phyloP scores from a whole-genome alignment of 2,329 filamentous ascomycete species.

The Alternaria hordeiaustralica region DNA sequence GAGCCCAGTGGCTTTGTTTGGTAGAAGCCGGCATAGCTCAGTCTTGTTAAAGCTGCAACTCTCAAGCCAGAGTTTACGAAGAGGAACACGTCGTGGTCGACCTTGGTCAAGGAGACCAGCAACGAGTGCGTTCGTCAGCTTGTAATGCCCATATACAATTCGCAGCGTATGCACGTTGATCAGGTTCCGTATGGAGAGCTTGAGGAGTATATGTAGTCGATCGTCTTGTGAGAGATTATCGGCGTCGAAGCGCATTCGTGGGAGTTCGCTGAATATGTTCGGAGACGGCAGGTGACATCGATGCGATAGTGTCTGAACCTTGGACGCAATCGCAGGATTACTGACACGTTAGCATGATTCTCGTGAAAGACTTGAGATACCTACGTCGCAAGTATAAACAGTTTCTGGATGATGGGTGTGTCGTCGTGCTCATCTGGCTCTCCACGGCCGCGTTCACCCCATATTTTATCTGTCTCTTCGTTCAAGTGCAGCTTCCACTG shows the following conservation, averaged over 20 bases:
- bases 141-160: conserved; percentile 54
- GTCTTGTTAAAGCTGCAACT: conserved; percentile 47
- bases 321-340: conserved; percentile 50
- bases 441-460: conserved; percentile 19
- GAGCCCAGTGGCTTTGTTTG: conserved; percentile 40
- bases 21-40: conserved; percentile 18
- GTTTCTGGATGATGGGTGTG: conserved; percentile 52
- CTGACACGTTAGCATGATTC: conserved; percentile 26
- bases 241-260: conserved; percentile 48
- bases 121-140: conserved; percentile 49
- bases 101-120: conserved; percentile 48
- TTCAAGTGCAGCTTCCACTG: conserved; percentile 40
- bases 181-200: conserved; percentile 49
- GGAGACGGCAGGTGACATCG: conserved; percentile 56
- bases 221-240: conserved; percentile 50
- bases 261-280: conserved; percentile 53
- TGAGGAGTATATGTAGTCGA: conserved; percentile 49
- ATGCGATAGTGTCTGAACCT: conserved; percentile 53
- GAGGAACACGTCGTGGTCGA: conserved; percentile 32
- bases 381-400: conserved; percentile 51
- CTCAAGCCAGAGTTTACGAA: conserved; percentile 56
- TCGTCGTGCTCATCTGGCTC: conserved; percentile 47
- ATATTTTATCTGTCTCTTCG: conserved; percentile 15
- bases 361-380: conserved; percentile 1
- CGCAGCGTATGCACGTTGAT: conserved; percentile 53